Evolutionary conservation across 2,329 filamentous ascomycete species (phyloP).

Genomic region (Colletotrichum cereale): DNA sequence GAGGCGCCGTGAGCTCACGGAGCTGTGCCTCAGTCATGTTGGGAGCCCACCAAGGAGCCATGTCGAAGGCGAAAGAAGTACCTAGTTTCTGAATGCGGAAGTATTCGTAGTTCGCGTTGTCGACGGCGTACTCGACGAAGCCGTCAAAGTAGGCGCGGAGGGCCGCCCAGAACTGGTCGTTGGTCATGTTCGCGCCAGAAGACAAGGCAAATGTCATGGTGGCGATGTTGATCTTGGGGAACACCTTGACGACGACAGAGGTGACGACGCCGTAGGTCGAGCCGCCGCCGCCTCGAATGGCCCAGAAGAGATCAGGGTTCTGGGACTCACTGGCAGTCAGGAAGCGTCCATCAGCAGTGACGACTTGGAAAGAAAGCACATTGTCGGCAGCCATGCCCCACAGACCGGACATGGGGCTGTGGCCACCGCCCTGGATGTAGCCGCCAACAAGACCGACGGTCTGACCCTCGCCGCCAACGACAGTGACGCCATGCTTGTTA

Average conservation of each 20-base stretch:
- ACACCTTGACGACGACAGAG: slow-evolving; percentile 65
- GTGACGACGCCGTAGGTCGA: slow-evolving; percentile 64
- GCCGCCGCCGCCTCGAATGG: slow-evolving; percentile 64
- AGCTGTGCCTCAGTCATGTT: slow-evolving; percentile 50
- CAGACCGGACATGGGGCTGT: slow-evolving; percentile 64
- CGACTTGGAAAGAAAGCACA: slow-evolving; percentile 69
- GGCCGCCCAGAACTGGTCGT: slow-evolving; percentile 49
- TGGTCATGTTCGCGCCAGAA: slow-evolving; percentile 39
- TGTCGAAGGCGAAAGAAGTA: slow-evolving; percentile 48
- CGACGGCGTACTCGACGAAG: slow-evolving; percentile 44
- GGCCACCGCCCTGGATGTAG: slow-evolving; percentile 72
- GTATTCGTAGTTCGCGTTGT: slow-evolving; percentile 45
- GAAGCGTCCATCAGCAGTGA: slow-evolving; percentile 64
- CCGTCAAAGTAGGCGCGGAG: slow-evolving; percentile 45
- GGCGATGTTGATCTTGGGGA: slow-evolving; percentile 57
- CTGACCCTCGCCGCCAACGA: slow-evolving; percentile 68
- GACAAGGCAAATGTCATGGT: slow-evolving; percentile 59
- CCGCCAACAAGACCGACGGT: slow-evolving; percentile 71
- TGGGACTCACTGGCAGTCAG: slow-evolving; percentile 64
- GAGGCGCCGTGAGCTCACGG: slow-evolving; percentile 50
- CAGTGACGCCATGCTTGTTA: slow-evolving; percentile 57
- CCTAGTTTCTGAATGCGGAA: slow-evolving; percentile 45
- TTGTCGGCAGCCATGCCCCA: slow-evolving; percentile 73
- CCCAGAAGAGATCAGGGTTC: slow-evolving; percentile 74
- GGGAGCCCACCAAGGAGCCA: slow-evolving; percentile 47